A percentile compares a stretch with the other conserved stretches of the same genome.
Evolutionary conservation across 768 basidiomycete species (phyloP).

Genomic region (Pleurotus salmoneostramineus): DNA sequence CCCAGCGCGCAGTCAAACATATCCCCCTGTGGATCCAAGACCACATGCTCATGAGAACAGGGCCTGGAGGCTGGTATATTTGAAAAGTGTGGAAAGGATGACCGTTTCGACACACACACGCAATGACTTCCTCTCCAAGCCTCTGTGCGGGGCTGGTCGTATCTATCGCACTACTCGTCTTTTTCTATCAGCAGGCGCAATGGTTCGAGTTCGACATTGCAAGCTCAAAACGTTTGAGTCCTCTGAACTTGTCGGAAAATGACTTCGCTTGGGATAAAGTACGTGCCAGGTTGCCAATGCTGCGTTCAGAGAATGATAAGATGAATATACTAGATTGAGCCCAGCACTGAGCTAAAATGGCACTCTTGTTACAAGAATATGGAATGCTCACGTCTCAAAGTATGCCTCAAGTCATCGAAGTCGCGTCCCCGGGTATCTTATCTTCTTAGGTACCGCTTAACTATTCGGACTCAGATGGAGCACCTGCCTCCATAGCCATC

Average conservation of each 20-base stretch:
- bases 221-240: too few species aligned
- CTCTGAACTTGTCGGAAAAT: too few species aligned
- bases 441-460: conserved; percentile 39
- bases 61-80: too few species aligned
- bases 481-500: conserved; percentile 36
- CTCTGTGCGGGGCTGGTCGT: too few species aligned
- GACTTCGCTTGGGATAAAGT: not conserved
- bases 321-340: not conserved
- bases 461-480: conserved; percentile 34
- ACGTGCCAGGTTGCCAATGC: not conserved
- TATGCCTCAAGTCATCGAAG: conserved; percentile 1
- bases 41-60: too few species aligned
- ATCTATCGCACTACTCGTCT: too few species aligned
- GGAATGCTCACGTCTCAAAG: conserved; percentile 24
- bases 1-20: too few species aligned
- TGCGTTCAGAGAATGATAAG: not conserved
- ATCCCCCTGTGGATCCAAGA: too few species aligned
- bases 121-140: too few species aligned
- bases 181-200: too few species aligned
- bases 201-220: not conserved
- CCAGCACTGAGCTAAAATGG: conserved; percentile 19
- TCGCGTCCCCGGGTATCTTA: not conserved
- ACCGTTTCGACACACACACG: too few species aligned
- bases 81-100: too few species aligned
- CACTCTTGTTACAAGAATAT: conserved; percentile 14